phyloP scores from a whole-genome alignment of 345 rosid genomes.

The Acer saccharum region DNA sequence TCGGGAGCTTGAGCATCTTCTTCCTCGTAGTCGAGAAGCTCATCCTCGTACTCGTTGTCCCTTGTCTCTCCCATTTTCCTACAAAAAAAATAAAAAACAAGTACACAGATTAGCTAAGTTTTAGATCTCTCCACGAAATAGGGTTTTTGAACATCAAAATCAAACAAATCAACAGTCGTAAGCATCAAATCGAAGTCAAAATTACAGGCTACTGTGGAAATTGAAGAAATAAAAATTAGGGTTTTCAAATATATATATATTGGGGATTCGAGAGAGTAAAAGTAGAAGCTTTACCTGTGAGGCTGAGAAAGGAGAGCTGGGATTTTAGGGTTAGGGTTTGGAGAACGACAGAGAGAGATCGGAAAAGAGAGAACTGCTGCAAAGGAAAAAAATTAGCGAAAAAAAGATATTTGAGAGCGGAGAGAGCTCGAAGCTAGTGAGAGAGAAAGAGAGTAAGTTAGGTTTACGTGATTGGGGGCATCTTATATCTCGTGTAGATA shows the following conservation, averaged over 20 bases:
- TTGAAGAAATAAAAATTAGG: conserved; percentile 1
- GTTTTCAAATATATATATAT: background rate
- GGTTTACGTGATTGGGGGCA: background rate
- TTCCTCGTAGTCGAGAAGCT: conserved; percentile 96
- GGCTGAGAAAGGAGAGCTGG: conserved; percentile 3
- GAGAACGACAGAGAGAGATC: background rate
- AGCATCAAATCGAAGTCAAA: background rate
- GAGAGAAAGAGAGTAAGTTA: background rate
- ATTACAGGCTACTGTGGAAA: background rate
- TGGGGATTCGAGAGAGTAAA: background rate
- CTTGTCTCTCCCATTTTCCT: conserved; percentile 84
- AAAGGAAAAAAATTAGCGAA: conserved; percentile 44
- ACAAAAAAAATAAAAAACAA: background rate
- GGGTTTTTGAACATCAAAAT: background rate
- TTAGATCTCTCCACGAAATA: conserved; percentile 1
- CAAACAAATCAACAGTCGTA: background rate
- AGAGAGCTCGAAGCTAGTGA: conserved; percentile 11
- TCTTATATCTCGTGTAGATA: background rate
- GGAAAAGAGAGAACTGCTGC: conserved; percentile 20
- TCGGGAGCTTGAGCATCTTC: conserved; percentile 90
- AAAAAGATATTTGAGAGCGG: conserved; percentile 15
- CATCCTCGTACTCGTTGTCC: conserved; percentile 99
- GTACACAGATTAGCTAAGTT: conserved; percentile 11
- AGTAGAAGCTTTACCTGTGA: conserved; percentile 34
- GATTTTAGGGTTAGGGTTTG: conserved; percentile 47